Conservation (phyloP, 176 grass and related monocot genomes). For the Juncus inflexus region DNA sequence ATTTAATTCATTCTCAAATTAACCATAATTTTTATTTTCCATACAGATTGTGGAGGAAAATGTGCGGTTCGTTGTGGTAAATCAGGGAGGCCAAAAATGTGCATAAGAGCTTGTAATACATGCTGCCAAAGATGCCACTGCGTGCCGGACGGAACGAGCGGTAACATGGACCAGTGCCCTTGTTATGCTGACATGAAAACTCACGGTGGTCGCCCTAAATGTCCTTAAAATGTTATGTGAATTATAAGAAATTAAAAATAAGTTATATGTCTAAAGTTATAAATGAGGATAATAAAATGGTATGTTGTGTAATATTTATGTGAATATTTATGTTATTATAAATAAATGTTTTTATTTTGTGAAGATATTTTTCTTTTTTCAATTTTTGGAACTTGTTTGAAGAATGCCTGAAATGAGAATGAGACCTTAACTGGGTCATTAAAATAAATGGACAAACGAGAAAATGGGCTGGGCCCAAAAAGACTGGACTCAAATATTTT, state of each 20-base stretch:
- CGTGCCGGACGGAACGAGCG: conserved; percentile 69
- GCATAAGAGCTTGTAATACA: conserved; percentile 52
- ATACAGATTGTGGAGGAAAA: conserved; percentile 40
- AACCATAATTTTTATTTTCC: not conserved
- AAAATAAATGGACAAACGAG: no score
- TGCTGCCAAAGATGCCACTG: conserved; percentile 70
- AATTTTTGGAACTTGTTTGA: no score
- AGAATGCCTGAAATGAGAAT: no score
- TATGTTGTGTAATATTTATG: not conserved
- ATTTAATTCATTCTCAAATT: no score
- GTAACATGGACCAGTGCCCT: conserved; percentile 67
- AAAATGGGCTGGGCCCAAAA: no score
- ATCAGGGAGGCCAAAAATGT: conserved; percentile 52
- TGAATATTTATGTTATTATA: no score
- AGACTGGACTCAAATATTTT: no score
- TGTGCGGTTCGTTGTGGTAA: conserved; percentile 67
- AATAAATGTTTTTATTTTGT: no score
- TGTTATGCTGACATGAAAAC: conserved; percentile 80
- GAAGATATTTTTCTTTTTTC: no score
- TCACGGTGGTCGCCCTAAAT: conserved; percentile 51
- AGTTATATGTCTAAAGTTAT: not conserved
- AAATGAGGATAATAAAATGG: not conserved
- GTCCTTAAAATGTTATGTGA: conserved; percentile 36
- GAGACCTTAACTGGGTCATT: no score
- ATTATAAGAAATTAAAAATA: no score